Conservation (phyloP, 2,329 filamentous ascomycete species). For the Colletotrichum sp. region DNA sequence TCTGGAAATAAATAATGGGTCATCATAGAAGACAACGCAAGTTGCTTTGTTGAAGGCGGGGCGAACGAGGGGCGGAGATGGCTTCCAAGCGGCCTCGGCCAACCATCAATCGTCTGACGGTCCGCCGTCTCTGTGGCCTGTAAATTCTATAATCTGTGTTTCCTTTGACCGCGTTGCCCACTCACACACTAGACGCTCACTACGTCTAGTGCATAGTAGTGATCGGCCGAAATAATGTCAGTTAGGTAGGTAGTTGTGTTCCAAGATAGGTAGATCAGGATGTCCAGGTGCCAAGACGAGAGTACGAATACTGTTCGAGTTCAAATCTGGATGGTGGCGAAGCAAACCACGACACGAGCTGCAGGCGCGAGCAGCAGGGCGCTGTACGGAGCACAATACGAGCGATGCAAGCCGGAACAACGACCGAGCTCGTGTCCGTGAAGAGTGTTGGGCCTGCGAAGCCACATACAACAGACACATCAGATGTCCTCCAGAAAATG, state of each 20-base stretch:
- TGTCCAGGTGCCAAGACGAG: neutral
- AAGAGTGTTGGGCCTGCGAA: neutral
- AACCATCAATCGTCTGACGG: neutral
- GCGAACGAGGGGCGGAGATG: neutral
- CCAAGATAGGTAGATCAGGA: neutral
- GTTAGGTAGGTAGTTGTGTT: neutral
- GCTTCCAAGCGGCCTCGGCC: neutral
- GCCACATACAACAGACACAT: neutral
- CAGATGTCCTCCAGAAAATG: neutral
- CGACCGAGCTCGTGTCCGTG: neutral
- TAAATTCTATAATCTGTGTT: neutral
- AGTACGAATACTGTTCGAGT: neutral
- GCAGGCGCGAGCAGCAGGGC: neutral
- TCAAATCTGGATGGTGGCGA: neutral
- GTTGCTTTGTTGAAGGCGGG: neutral
- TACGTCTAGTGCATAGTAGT: neutral
- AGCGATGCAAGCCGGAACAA: neutral
- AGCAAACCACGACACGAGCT: neutral
- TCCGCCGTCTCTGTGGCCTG: neutral
- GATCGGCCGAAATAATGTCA: neutral
- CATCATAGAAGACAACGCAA: neutral
- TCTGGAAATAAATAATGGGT: neutral
- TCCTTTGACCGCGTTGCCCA: neutral
- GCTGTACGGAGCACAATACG: neutral
- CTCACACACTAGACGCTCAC: neutral